Percentiles rank a stretch among this genome's conserved stretches.
Conservation (phyloP, 2,329 filamentous ascomycete species). For the Sporothrix humicola region DNA sequence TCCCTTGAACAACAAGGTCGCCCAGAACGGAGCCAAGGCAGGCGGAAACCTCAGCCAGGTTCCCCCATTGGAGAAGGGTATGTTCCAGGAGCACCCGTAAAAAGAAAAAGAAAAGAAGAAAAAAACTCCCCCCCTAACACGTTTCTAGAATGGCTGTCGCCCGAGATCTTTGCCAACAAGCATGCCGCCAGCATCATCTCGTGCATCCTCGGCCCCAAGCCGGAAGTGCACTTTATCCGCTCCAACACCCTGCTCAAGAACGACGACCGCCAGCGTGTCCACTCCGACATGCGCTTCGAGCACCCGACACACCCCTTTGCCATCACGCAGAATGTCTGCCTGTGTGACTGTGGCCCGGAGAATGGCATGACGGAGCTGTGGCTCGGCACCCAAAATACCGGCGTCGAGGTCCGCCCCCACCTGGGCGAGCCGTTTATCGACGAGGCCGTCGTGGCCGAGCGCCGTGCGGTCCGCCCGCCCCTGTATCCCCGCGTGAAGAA, state of each 20-base stretch:
- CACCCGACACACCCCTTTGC: slow-evolving; percentile 62
- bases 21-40: slow-evolving; percentile 36
- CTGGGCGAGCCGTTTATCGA: slow-evolving; percentile 57
- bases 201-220: slow-evolving; percentile 39
- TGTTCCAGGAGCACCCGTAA: neutral
- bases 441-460: slow-evolving; percentile 49
- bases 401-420: slow-evolving; percentile 57
- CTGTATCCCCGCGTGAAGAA: slow-evolving; percentile 49
- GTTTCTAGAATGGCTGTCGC: slow-evolving; percentile 39
- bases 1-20: slow-evolving; percentile 38
- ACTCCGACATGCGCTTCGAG: slow-evolving; percentile 64
- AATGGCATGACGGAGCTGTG: slow-evolving; percentile 65
- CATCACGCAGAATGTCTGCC: slow-evolving; percentile 59
- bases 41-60: slow-evolving; percentile 41
- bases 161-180: slow-evolving; percentile 44
- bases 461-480: slow-evolving; percentile 54
- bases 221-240: slow-evolving; percentile 40
- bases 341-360: slow-evolving; percentile 55
- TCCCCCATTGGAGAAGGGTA: slow-evolving; percentile 39
- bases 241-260: slow-evolving; percentile 48
- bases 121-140: neutral
- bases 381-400: slow-evolving; percentile 58
- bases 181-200: slow-evolving; percentile 38
- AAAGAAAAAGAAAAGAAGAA: neutral
- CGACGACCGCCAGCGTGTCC: slow-evolving; percentile 57